These are phyloP conservation scores for Arthrobotrys conoides DNA, from an alignment of 2,329 filamentous ascomycete species.

Conservation along the genomic window DNA sequence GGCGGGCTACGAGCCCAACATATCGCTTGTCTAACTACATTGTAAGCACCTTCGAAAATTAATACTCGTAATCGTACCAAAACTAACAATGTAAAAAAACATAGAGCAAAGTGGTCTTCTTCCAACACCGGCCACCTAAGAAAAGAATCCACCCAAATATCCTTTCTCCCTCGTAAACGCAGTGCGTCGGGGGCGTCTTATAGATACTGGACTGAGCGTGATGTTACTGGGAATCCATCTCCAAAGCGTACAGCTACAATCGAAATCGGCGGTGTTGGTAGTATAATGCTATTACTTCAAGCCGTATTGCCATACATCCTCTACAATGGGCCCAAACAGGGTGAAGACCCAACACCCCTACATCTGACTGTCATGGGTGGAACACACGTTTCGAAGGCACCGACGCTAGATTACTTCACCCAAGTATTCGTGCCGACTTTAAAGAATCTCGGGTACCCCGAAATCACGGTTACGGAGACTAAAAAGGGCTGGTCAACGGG, in stretches of 20 bases:
- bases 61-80: too few species aligned
- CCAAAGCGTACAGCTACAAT: slow-evolving; percentile 64
- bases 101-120: slow-evolving; percentile 51
- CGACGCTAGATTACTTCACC: slow-evolving; percentile 75
- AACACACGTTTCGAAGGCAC: slow-evolving; percentile 74
- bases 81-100: not conserved
- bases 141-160: slow-evolving; percentile 71
- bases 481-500: slow-evolving; percentile 72
- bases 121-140: slow-evolving; percentile 70
- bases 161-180: slow-evolving; percentile 61
- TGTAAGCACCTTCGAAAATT: slow-evolving; percentile 30
- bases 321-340: slow-evolving; percentile 64
- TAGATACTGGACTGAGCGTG: slow-evolving; percentile 65
- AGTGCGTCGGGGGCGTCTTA: slow-evolving; percentile 13
- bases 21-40: slow-evolving; percentile 70
- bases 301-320: slow-evolving; percentile 74
- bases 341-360: slow-evolving; percentile 66
- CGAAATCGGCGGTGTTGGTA: slow-evolving; percentile 71
- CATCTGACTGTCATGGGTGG: slow-evolving; percentile 73
- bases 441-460: slow-evolving; percentile 64
- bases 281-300: slow-evolving; percentile 74
- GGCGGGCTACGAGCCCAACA: slow-evolving; percentile 75
- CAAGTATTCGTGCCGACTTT: slow-evolving; percentile 74
- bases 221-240: slow-evolving; percentile 62
- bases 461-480: slow-evolving; percentile 64